Conservation (phyloP, 495 filamentous ascomycete species). For the Trichoderma gamsii region DNA sequence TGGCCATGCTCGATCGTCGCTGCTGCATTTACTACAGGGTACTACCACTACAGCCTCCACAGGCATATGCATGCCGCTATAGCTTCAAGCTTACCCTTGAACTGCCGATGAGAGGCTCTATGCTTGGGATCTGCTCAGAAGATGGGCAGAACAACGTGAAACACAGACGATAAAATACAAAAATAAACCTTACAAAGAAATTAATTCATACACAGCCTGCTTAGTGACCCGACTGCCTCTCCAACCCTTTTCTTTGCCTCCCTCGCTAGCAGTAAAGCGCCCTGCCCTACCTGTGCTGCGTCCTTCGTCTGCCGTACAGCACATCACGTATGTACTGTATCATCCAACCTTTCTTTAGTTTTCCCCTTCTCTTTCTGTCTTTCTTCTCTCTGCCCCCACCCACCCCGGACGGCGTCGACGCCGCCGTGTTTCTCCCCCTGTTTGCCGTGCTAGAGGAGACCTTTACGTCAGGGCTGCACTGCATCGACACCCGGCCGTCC, state of each 20-base stretch:
- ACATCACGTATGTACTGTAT: neutral
- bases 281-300: neutral
- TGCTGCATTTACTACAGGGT: no score
- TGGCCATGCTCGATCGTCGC: no score
- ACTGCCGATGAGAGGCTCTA: no score
- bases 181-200: no score
- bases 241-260: neutral
- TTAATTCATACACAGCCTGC: neutral
- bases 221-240: neutral
- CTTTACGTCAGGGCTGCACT: conserved; percentile 11
- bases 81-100: no score
- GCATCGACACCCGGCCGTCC: conserved; percentile 9
- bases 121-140: no score
- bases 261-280: neutral
- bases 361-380: neutral
- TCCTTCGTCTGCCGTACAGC: neutral
- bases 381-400: neutral
- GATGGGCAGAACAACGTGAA: no score
- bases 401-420: conserved; percentile 6
- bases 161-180: no score
- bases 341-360: neutral
- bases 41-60: no score
- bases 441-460: neutral
- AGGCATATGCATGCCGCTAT: no score
- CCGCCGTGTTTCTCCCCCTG: neutral